Percentiles rank a stretch among this genome's conserved stretches.
Conservation (phyloP, 2,329 filamentous ascomycete genomes). For the Cytospora schulzeri region DNA sequence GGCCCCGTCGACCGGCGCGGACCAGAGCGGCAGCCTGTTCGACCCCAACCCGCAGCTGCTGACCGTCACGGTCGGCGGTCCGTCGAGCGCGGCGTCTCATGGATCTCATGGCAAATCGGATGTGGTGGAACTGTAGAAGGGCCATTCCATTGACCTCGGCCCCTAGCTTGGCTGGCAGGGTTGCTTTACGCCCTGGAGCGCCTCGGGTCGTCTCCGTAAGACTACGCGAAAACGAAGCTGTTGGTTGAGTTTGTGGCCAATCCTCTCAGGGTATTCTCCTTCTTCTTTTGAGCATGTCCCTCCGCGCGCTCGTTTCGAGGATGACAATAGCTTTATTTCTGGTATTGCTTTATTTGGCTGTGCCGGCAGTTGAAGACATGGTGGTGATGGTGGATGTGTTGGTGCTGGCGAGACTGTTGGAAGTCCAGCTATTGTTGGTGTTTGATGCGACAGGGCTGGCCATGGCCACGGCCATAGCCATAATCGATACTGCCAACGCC, state of each 20-base stretch:
- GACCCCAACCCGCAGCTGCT: constrained; percentile 58
- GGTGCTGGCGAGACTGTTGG: neutral
- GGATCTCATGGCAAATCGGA: neutral
- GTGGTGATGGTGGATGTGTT: too few relatives aligned
- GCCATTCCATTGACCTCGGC: constrained; percentile 15
- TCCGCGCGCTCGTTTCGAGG: constrained; percentile 28
- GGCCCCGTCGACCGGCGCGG: constrained; percentile 51
- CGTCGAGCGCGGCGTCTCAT: constrained; percentile 14
- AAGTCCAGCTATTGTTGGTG: neutral
- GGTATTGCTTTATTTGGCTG: constrained; percentile 24
- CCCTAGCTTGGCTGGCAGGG: constrained; percentile 13
- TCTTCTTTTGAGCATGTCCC: constrained; percentile 25
- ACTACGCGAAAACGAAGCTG: constrained; percentile 23
- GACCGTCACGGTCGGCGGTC: constrained; percentile 58
- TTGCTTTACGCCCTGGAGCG: constrained; percentile 14
- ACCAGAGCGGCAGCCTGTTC: constrained; percentile 65
- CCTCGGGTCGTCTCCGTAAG: constrained; percentile 11
- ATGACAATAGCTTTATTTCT: constrained; percentile 25
- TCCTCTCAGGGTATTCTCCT: constrained; percentile 19
- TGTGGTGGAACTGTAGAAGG: neutral
- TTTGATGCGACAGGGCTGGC: neutral
- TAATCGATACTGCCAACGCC: neutral
- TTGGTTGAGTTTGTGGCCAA: constrained; percentile 16
- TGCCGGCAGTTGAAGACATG: constrained; percentile 1
- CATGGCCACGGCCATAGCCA: too few relatives aligned